Evolutionary conservation across 1,284 basidiomycete species (phyloP), one percentile per base, ranked within the genome.

Genomic region (Fomes fomentarius): DNA sequence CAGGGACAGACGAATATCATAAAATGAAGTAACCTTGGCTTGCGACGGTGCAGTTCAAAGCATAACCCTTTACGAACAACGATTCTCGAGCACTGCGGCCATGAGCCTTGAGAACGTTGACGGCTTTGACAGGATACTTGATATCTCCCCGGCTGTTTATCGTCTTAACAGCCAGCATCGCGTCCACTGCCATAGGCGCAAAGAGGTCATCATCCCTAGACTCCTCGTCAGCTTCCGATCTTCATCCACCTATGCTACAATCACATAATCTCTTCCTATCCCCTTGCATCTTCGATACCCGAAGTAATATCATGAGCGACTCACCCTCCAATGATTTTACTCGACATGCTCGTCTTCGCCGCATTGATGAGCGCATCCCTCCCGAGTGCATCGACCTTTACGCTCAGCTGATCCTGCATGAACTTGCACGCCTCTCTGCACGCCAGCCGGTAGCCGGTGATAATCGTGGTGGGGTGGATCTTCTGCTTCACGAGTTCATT

Each of bases 51-150:
- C 97, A 99, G 74, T 99, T 99, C 62, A 99, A 77, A 30, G 97
- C 97, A 76, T 99, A 99, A 41, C 97, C 97, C 68, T 93, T 93
- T 57, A 99, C 91, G 69, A 93, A 95, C 60, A 98, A 72, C 34
- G 95, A 98, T 72, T 99, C 97, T 61, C 95, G 85, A 22, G 96
- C 94, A 70, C 94, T 96, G 74, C 89, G 90, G 56, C 97, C 97
- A 69, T 99, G 97, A 9, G 97, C 97, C 75, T 99, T 99, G 66
- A 99, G 82, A n/a, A 99, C 87, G 69, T 99, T 99, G 62, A 99
- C 97, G 1, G 97, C 97, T 77, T 99, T 99, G 65, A 99, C 97
- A 8, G 97, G 97, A 76, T 99, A 99, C 76, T 98, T 99, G 70
- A 92, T 91, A 74, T 99, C 97, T 33, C 97, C 97, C 54, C 95